Conservation (phyloP, 108 stramenopile species). For the Schizochytrium sp. region DNA sequence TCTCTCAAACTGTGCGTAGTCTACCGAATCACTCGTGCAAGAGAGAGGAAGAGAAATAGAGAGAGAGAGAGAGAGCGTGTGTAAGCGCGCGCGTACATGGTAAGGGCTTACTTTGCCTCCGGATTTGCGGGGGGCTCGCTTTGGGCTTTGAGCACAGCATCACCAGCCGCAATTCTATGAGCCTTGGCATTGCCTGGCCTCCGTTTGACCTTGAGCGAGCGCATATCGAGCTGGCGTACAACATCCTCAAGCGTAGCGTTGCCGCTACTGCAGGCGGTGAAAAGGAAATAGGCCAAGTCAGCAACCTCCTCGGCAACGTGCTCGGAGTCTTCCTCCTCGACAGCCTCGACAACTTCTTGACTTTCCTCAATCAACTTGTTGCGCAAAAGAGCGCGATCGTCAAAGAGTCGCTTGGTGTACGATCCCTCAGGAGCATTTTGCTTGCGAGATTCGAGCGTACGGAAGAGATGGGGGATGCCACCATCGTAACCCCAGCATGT, state of each 20-base stretch:
- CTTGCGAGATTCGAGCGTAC: conserved; percentile 61
- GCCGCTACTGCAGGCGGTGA: conserved; percentile 78
- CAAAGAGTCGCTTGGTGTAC: conserved; percentile 90
- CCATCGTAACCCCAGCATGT: conserved; percentile 80
- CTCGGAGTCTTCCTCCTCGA: conserved; percentile 38
- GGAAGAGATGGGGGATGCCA: conserved; percentile 74
- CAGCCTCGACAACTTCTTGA: conserved; percentile 88
- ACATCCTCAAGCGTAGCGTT: conserved; percentile 86
- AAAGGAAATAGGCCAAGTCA: conserved; percentile 90
- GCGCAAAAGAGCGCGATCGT: conserved; percentile 70
- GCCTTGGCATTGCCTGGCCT: conserved; percentile 86
- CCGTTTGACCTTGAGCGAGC: conserved; percentile 81
- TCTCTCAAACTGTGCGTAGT: no score
- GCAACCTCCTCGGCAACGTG: conserved; percentile 89
- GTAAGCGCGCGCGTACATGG: background rate
- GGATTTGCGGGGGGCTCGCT: background rate
- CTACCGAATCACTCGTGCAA: no score
- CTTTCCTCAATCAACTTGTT: conserved; percentile 96
- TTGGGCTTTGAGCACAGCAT: conserved; percentile 59
- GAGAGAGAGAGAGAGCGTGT: background rate
- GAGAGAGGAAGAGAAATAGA: no score
- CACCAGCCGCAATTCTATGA: conserved; percentile 73
- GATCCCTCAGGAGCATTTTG: conserved; percentile 75
- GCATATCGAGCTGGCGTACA: conserved; percentile 59
- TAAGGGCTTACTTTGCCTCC: background rate